A percentile compares a stretch with the other conserved stretches of the same genome.
Conservation (phyloP, 805 yeast species). For the Saturnispora besseyi region DNA sequence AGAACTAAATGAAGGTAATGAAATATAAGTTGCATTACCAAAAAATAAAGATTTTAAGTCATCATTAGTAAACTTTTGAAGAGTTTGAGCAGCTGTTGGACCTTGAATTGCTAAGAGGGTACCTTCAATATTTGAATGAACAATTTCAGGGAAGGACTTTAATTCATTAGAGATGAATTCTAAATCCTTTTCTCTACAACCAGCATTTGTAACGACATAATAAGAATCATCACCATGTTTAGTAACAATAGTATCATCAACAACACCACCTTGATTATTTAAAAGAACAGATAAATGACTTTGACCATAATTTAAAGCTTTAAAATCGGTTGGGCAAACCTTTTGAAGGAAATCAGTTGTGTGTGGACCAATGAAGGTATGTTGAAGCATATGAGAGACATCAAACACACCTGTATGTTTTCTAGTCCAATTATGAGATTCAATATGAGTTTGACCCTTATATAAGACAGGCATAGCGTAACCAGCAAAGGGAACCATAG, state of each 20-base stretch:
- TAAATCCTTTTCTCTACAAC: constrained; percentile 77
- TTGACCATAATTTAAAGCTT: constrained; percentile 42
- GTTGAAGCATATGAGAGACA: constrained; percentile 97
- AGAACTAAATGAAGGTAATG: constrained; percentile 33
- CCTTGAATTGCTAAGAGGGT: constrained; percentile 90
- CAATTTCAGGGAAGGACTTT: constrained; percentile 24
- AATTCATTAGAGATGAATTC: constrained; percentile 51
- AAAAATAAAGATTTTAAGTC: constrained; percentile 59
- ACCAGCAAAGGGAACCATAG: constrained; percentile 96
- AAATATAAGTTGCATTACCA: constrained; percentile 54
- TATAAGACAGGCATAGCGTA: constrained; percentile 90
- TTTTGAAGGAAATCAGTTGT: constrained; percentile 62
- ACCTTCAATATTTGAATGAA: constrained; percentile 47
- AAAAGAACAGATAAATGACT: constrained; percentile 74
- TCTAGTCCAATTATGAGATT: constrained; percentile 94
- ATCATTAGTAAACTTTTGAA: constrained; percentile 53
- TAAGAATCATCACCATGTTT: constrained; percentile 65
- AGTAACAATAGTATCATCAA: constrained; percentile 89
- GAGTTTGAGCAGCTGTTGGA: constrained; percentile 63
- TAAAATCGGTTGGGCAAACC: constrained; percentile 82
- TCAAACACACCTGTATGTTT: constrained; percentile 83
- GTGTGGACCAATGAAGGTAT: constrained; percentile 60
- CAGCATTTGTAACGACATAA: constrained; percentile 94
- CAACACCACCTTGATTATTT: constrained; percentile 67
- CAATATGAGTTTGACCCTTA: constrained; percentile 76